Percentiles rank a stretch among this genome's conserved stretches.
Evolutionary conservation across 768 basidiomycete species (phyloP).

Genomic region (Fistulinella prunicolor): DNA sequence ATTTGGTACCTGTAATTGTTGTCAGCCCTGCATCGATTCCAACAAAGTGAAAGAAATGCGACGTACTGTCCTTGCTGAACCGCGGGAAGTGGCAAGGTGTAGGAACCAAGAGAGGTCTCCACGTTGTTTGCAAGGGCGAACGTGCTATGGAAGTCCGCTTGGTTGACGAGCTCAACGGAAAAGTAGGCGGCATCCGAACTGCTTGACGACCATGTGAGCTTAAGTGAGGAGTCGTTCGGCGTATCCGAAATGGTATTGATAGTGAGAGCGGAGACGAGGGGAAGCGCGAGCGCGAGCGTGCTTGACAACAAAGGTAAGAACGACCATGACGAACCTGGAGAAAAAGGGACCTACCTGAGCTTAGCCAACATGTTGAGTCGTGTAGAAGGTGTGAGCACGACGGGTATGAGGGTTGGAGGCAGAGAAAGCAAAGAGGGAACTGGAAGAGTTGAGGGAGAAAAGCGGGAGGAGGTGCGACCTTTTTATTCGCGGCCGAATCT

Average conservation of each 20-base stretch:
- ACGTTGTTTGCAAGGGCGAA: conserved; percentile 59
- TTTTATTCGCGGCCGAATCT: too few relatives aligned
- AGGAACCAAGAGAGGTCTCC: conserved; percentile 28
- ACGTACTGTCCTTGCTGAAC: conserved; percentile 47
- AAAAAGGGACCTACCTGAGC: conserved; percentile 37
- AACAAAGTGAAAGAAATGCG: background rate
- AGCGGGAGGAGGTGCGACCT: too few relatives aligned
- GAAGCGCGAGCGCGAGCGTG: conserved; percentile 44
- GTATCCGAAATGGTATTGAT: conserved; percentile 37
- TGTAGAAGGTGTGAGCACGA: too few relatives aligned
- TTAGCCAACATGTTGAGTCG: conserved; percentile 49
- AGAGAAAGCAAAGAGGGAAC: too few relatives aligned
- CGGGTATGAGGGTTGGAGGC: too few relatives aligned
- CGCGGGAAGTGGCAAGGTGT: conserved; percentile 44
- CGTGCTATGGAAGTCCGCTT: conserved; percentile 47
- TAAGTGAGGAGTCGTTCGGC: conserved; percentile 33
- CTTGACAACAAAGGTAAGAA: conserved; percentile 20
- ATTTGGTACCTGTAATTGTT: too few relatives aligned
- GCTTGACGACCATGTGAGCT: conserved; percentile 45
- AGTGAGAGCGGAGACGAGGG: conserved; percentile 43
- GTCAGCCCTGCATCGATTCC: too few relatives aligned
- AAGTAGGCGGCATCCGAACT: conserved; percentile 42
- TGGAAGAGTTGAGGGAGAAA: too few relatives aligned
- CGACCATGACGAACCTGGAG: background rate
- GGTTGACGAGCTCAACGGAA: conserved; percentile 48